phyloP scores from a whole-genome alignment of 2,329 filamentous ascomycete species.

The Stachybotrys chartarum region DNA sequence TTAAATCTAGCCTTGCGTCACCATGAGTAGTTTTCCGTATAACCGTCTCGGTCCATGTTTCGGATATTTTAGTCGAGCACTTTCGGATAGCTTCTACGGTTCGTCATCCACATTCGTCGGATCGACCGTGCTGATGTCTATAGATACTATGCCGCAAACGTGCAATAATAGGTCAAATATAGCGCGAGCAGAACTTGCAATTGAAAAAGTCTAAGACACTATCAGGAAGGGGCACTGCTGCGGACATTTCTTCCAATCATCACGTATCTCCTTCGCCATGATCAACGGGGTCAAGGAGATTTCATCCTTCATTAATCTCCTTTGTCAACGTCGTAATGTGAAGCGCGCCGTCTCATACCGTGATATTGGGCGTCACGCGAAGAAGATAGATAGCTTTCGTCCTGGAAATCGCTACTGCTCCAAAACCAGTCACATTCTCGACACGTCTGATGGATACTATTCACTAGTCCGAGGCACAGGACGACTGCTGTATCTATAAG shows the following conservation, averaged over 20 bases:
- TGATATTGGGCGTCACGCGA: conserved; percentile 10
- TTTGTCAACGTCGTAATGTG: conserved; percentile 11
- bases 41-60: too few species aligned
- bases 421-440: too few species aligned
- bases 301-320: neutral
- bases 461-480: conserved; percentile 10
- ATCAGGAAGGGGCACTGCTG: too few species aligned
- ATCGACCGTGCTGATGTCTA: neutral
- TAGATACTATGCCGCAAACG: conserved; percentile 4
- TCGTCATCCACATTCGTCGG: conserved; percentile 4
- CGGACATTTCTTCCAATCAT: too few species aligned
- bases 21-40: neutral
- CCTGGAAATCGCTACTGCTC: too few species aligned
- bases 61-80: conserved; percentile 19
- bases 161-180: conserved; percentile 9
- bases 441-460: conserved; percentile 12
- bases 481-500: conserved; percentile 9
- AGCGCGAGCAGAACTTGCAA: conserved; percentile 4
- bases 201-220: too few species aligned
- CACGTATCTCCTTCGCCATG: conserved; percentile 1
- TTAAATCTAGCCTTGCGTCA: conserved; percentile 2
- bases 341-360: conserved; percentile 8
- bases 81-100: conserved; percentile 12
- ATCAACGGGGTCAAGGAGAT: conserved; percentile 3
- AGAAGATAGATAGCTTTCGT: too few species aligned